Evolutionary conservation across 2,329 filamentous ascomycete species (phyloP), one percentile per base, ranked within the genome.

Genomic region (Acephala macrosclerotiorum): DNA sequence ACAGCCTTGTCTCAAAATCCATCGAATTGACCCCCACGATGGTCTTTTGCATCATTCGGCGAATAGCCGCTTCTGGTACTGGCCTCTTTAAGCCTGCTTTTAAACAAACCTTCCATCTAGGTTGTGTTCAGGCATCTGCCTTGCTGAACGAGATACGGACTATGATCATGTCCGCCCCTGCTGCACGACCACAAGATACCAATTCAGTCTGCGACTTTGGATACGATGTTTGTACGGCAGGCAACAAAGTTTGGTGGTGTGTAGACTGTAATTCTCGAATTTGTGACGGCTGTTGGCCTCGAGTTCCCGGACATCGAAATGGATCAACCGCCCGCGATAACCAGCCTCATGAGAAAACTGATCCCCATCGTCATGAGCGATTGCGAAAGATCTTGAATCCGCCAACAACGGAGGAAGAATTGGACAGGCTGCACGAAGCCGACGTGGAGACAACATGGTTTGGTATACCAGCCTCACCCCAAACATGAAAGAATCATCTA

Each of bases 401-500:
- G 14, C 55, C 55, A 58, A n/a, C 36, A 5, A 35, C 26, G 36
- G 55, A 36, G 22, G 55, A 58, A 8, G 55, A 58, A 58, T 36
- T 58, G 4, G 55, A 58, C 26, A 6, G 33, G 11, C n/a, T 58
- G 25, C 55, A 58, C 26, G 55, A 58, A 29, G 55, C 55, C 33
- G 55, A 58, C 26, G 33, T 58, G 5, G 33, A 58, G 22, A 58
- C 55, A n/a, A 58, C 55, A 58, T 58, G 55, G 55, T 58, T 58
- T 58, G 26, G 55, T 58, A 36, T 25, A 14, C 33, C n/a, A 38
- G 33, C 55, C 26, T 58, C 55, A 20, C 36, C 29, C 5, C 8
- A 20, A 58, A 35, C n/a, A 18, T 29, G 55, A 22, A 35, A 35
- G 14, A 29, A 4, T 14, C 25, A 51, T 12, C 45, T 51, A 6